These are phyloP conservation scores for Peribolospora baueri DNA, from an alignment of 768 basidiomycete genomes.

Conservation along the genomic window DNA sequence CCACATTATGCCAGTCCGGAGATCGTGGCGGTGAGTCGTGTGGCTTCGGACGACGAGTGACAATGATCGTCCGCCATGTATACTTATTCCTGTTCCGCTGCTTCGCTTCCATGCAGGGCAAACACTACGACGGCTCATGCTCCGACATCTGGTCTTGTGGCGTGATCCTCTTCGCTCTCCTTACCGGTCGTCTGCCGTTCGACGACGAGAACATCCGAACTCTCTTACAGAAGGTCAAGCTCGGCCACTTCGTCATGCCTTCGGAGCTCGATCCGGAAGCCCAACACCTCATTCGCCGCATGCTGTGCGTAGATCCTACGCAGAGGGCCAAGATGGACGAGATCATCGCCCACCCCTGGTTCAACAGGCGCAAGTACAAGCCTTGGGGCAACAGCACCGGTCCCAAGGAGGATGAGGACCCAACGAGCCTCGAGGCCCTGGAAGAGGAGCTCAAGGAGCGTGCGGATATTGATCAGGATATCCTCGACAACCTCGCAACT, in stretches of 20 bases:
- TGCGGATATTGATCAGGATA: constrained; percentile 59
- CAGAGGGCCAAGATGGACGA: constrained; percentile 74
- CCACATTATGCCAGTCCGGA: constrained; percentile 95
- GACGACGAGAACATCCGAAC: constrained; percentile 53
- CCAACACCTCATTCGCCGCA: constrained; percentile 53
- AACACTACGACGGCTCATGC: constrained; percentile 64
- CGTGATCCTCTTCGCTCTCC: constrained; percentile 69
- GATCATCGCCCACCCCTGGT: constrained; percentile 67
- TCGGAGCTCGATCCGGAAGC: constrained; percentile 55
- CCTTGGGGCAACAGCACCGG: constrained; percentile 19
- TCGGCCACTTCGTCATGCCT: constrained; percentile 65
- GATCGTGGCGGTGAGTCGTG: constrained; percentile 41
- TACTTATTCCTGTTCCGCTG: neutral
- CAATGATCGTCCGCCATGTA: neutral
- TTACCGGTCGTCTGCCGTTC: constrained; percentile 76
- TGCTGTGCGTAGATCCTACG: constrained; percentile 68
- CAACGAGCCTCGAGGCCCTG: constrained; percentile 33
- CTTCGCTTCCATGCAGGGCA: constrained; percentile 23
- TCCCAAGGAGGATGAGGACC: constrained; percentile 1
- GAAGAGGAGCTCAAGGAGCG: constrained; percentile 38
- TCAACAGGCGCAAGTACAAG: constrained; percentile 21
- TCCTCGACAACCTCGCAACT: constrained; percentile 67
- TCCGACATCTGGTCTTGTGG: constrained; percentile 96
- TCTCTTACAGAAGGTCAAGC: constrained; percentile 63
- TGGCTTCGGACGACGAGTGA: neutral